A percentile compares a stretch with the other conserved stretches of the same genome.
Conservation (phyloP, 371 early-diverging fungal genomes). For the Haplosporangium sp. region DNA sequence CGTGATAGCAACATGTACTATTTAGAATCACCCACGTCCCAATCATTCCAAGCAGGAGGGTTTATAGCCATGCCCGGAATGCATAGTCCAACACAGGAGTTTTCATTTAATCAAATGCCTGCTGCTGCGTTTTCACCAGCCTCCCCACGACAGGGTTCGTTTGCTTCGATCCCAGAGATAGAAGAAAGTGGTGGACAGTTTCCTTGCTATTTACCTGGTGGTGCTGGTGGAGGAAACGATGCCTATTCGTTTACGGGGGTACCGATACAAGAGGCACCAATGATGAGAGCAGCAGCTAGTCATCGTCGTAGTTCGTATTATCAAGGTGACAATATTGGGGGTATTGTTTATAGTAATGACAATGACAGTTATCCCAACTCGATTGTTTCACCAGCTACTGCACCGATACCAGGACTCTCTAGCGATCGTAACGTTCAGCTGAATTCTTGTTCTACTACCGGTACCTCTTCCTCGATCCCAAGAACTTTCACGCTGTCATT, state of each 20-base stretch:
- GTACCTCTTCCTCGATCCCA: neutral
- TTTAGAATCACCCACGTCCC: slow-evolving; percentile 2
- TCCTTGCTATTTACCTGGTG: neutral
- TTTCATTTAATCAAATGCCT: neutral
- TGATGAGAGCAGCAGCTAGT: neutral
- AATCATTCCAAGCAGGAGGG: neutral
- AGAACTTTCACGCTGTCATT: neutral
- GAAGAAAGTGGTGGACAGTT: neutral
- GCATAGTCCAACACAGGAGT: neutral
- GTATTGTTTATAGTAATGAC: neutral
- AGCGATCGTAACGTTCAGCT: slow-evolving; percentile 7
- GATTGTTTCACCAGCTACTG: neutral
- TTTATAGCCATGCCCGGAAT: no score
- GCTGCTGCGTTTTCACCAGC: neutral
- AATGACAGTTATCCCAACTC: slow-evolving; percentile 3
- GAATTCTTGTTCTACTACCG: neutral
- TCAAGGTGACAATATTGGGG: slow-evolving; percentile 6
- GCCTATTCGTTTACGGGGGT: neutral
- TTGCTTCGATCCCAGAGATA: neutral
- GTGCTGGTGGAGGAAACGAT: neutral
- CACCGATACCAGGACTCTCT: slow-evolving; percentile 8
- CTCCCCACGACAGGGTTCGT: slow-evolving; percentile 6
- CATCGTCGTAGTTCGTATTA: slow-evolving; percentile 17
- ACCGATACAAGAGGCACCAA: slow-evolving; percentile 5
- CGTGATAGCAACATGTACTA: slow-evolving; percentile 11